Percentiles rank a stretch among this genome's conserved stretches.
These are phyloP conservation scores for Hypoxylon sp. DNA, from an alignment of 2,329 filamentous ascomycete species.

Conservation along the genomic window DNA sequence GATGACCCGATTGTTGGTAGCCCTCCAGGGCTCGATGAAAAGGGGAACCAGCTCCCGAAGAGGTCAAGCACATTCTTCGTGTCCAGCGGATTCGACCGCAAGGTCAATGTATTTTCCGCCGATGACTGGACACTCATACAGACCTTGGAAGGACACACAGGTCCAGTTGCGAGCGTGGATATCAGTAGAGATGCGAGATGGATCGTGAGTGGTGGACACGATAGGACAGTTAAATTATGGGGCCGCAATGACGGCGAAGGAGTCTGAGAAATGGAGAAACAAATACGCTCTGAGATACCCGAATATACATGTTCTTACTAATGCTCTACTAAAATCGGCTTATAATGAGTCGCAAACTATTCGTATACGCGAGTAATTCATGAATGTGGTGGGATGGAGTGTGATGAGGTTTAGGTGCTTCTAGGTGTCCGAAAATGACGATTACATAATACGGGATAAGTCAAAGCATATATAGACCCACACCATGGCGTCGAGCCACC, in stretches of 20 bases:
- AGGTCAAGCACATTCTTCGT: conserved; percentile 94
- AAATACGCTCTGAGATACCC: conserved; percentile 42
- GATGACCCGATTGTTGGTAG: conserved; percentile 77
- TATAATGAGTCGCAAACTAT: not conserved
- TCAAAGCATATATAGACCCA: conserved; percentile 40
- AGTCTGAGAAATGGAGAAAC: conserved; percentile 50
- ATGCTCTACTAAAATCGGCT: not conserved
- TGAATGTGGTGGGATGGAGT: not conserved
- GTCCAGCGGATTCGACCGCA: conserved; percentile 90
- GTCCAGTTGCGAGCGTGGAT: conserved; percentile 91
- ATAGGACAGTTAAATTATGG: conserved; percentile 97
- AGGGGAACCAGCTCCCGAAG: conserved; percentile 77
- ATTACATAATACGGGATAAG: conserved; percentile 18
- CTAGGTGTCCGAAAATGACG: not conserved
- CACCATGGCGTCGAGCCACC: conserved; percentile 28
- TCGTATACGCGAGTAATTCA: not conserved
- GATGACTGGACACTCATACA: conserved; percentile 96
- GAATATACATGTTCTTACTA: conserved; percentile 18
- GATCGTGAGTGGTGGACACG: conserved; percentile 95
- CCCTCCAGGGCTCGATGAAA: conserved; percentile 70
- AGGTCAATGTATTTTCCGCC: conserved; percentile 94
- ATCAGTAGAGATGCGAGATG: conserved; percentile 86
- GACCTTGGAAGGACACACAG: conserved; percentile 88
- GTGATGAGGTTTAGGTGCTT: not conserved
- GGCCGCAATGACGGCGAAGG: conserved; percentile 80